A percentile compares a stretch with the other conserved stretches of the same genome.
Conservation (phyloP, 129 eudicot species). For the Dittrichia graveolens region DNA sequence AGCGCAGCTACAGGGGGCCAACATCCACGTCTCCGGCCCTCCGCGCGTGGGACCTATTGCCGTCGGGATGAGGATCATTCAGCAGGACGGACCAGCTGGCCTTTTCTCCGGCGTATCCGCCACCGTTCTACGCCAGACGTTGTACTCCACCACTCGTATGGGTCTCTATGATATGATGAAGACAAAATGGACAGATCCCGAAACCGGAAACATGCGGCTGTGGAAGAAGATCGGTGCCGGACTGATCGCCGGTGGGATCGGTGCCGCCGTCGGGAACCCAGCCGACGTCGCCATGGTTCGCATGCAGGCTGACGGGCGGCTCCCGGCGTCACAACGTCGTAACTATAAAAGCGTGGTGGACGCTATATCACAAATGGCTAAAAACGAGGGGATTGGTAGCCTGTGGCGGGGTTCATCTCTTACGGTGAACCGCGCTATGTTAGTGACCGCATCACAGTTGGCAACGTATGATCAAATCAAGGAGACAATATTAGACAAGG, state of each 20-base stretch:
- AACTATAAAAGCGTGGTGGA: slow-evolving; percentile 78
- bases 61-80: slow-evolving; percentile 63
- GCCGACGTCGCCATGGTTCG: slow-evolving; percentile 95
- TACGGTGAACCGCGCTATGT: slow-evolving; percentile 97
- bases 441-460: slow-evolving; percentile 80
- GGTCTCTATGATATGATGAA: slow-evolving; percentile 81
- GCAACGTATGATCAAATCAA: slow-evolving; percentile 88
- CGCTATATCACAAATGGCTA: slow-evolving; percentile 63
- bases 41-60: slow-evolving; percentile 69
- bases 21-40: slow-evolving; percentile 36
- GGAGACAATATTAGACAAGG: slow-evolving; percentile 49
- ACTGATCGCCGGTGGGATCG: slow-evolving; percentile 77
- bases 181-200: slow-evolving; percentile 69
- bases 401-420: slow-evolving; percentile 94
- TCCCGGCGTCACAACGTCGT: slow-evolving; percentile 66
- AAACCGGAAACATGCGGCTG: slow-evolving; percentile 54
- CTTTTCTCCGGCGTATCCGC: slow-evolving; percentile 91
- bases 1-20: slow-evolving; percentile 9
- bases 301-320: slow-evolving; percentile 95
- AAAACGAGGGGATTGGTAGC: slow-evolving; percentile 62
- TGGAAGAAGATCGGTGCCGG: slow-evolving; percentile 69
- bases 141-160: slow-evolving; percentile 90
- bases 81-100: slow-evolving; percentile 67
- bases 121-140: slow-evolving; percentile 83
- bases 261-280: slow-evolving; percentile 93